Percentiles rank a stretch among this genome's conserved stretches.
These are phyloP conservation scores for Blastobotrys parvus DNA, from an alignment of 805 yeast genomes.

Conservation along the genomic window DNA sequence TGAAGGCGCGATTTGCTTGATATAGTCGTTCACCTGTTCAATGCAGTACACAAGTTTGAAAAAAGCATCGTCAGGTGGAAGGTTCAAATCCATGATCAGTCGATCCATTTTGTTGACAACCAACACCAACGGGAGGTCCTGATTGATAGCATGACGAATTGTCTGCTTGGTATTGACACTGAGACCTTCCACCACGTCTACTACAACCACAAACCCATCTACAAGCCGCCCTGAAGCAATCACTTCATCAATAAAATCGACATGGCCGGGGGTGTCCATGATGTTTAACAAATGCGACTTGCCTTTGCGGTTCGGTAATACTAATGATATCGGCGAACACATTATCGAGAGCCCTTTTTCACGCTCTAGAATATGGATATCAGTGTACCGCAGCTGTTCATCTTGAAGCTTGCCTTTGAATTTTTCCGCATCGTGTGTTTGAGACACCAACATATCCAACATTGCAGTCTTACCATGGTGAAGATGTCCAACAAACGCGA, in stretches of 20 bases:
- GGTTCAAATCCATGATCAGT: slow-evolving; percentile 65
- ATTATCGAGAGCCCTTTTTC: slow-evolving; percentile 65
- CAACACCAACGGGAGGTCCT: slow-evolving; percentile 46
- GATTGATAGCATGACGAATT: slow-evolving; percentile 43
- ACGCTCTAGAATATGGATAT: slow-evolving; percentile 59
- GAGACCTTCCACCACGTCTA: slow-evolving; percentile 85
- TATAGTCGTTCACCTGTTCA: slow-evolving; percentile 53
- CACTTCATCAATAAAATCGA: slow-evolving; percentile 71
- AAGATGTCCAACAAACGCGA: slow-evolving; percentile 70
- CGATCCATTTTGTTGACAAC: slow-evolving; percentile 80
- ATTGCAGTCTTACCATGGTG: slow-evolving; percentile 84
- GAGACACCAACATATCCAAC: slow-evolving; percentile 55
- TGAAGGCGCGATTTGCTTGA: slow-evolving; percentile 22
- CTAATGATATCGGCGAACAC: slow-evolving; percentile 50
- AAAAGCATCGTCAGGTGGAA: slow-evolving; percentile 69
- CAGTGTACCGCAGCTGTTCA: slow-evolving; percentile 54
- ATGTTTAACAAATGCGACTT: slow-evolving; percentile 55
- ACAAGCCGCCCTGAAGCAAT: slow-evolving; percentile 46
- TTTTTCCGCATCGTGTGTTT: slow-evolving; percentile 49
- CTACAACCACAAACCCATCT: slow-evolving; percentile 60
- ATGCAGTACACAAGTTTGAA: slow-evolving; percentile 54
- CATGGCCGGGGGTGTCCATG: slow-evolving; percentile 89
- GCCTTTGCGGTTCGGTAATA: slow-evolving; percentile 44
- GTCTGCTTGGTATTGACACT: slow-evolving; percentile 43
- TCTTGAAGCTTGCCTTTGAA: slow-evolving; percentile 30